phyloP scores from a whole-genome alignment of 805 yeast species.

The Lipomyces chichibuensis region DNA sequence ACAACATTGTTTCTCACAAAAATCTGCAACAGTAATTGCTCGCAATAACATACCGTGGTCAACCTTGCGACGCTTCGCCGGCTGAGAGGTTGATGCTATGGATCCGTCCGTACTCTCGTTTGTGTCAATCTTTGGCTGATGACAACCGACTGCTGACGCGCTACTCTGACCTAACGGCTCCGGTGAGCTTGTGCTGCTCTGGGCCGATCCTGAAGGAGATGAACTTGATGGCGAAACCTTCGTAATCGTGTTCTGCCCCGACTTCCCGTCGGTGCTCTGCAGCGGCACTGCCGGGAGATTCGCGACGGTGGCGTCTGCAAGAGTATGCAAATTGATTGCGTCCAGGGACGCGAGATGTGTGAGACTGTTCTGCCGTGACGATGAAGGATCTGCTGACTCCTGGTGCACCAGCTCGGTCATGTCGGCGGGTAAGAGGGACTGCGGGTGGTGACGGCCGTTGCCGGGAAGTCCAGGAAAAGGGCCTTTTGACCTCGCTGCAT shows the following conservation, averaged over 20 bases:
- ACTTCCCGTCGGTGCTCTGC: neutral
- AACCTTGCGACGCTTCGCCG: conserved; percentile 24
- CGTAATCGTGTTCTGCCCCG: neutral
- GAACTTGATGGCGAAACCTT: conserved; percentile 8
- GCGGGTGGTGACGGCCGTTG: neutral
- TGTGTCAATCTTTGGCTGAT: neutral
- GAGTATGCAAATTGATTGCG: conserved; percentile 26
- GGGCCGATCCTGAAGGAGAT: conserved; percentile 5
- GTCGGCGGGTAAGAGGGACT: neutral
- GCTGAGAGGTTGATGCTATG: neutral
- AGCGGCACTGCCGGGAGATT: neutral
- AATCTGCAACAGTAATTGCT: neutral
- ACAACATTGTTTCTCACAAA: neutral
- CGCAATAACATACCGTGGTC: conserved; percentile 26
- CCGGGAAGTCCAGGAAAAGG: conserved; percentile 1
- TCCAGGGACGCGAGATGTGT: conserved; percentile 4
- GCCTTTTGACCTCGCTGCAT: neutral
- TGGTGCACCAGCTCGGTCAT: conserved; percentile 1
- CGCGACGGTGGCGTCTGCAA: conserved; percentile 27
- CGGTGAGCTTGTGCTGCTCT: conserved; percentile 13
- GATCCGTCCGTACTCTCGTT: neutral
- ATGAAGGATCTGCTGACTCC: neutral
- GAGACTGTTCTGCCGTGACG: neutral
- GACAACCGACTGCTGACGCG: neutral
- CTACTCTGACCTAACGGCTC: conserved; percentile 8